These are phyloP conservation scores for Wickerhamiella hasegawae DNA, from an alignment of 805 yeast species.

Conservation along the genomic window DNA sequence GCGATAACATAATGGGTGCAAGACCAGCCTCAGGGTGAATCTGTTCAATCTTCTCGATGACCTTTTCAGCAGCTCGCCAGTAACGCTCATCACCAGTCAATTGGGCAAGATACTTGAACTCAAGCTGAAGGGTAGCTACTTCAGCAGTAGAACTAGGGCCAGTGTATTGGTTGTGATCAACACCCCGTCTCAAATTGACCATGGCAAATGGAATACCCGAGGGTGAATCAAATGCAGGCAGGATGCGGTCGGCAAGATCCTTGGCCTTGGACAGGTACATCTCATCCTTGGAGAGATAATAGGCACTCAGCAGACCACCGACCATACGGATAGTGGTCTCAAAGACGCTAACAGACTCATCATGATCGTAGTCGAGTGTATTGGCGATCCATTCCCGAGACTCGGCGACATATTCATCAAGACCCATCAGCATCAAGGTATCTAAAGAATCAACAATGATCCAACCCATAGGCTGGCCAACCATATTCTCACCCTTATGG, in stretches of 20 bases:
- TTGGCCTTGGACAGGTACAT: constrained; percentile 27
- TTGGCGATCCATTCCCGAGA: constrained; percentile 25
- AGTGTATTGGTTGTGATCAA: neutral
- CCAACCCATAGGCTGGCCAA: constrained; percentile 27
- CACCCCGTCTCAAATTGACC: constrained; percentile 7
- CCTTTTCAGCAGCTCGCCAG: constrained; percentile 44
- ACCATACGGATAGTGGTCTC: constrained; percentile 37
- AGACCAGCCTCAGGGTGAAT: constrained; percentile 56
- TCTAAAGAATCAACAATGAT: constrained; percentile 37
- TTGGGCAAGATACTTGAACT: constrained; percentile 36
- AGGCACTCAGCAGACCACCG: constrained; percentile 38
- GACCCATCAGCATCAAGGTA: constrained; percentile 32
- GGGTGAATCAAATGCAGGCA: constrained; percentile 45
- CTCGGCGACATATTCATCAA: constrained; percentile 24
- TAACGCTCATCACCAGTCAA: constrained; percentile 32
- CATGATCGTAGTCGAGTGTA: constrained; percentile 36
- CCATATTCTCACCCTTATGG: constrained; percentile 9
- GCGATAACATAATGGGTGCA: constrained; percentile 65
- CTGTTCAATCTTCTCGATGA: constrained; percentile 52
- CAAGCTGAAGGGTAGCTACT: constrained; percentile 34
- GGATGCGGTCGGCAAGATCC: constrained; percentile 31
- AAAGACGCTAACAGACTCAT: constrained; percentile 32
- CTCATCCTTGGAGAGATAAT: constrained; percentile 29
- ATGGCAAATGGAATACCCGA: constrained; percentile 34
- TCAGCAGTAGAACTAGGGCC: constrained; percentile 26